These are phyloP conservation scores for Fragaria vesca DNA, from an alignment of 306 rosid species.

Conservation along the genomic window DNA sequence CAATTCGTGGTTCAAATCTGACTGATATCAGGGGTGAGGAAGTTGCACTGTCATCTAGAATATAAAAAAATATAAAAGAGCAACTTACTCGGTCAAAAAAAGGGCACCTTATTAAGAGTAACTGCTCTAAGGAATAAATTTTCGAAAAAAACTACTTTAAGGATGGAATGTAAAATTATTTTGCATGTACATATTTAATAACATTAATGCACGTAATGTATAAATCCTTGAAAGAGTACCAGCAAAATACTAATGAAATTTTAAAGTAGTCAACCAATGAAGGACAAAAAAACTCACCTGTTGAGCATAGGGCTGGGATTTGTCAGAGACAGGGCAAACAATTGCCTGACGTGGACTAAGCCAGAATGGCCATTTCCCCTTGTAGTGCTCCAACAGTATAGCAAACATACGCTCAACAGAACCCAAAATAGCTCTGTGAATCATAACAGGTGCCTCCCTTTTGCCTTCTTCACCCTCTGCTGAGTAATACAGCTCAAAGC, in stretches of 20 bases:
- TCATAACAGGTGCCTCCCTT: slow-evolving; percentile 90
- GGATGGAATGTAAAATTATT: neutral
- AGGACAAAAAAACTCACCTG: slow-evolving; percentile 38
- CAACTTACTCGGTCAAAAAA: no score
- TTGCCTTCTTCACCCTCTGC: slow-evolving; percentile 85
- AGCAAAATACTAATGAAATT: neutral
- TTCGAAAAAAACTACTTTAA: no score
- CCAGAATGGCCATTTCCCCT: slow-evolving; percentile 99
- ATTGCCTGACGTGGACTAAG: slow-evolving; percentile 97
- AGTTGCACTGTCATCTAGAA: no score
- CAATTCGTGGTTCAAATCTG: no score
- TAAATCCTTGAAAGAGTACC: neutral
- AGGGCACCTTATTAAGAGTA: neutral
- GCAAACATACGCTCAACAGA: slow-evolving; percentile 98
- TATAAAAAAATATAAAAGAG: no score
- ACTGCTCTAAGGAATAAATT: neutral
- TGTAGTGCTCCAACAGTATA: slow-evolving; percentile 81
- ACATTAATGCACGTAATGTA: neutral
- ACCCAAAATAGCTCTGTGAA: slow-evolving; percentile 86
- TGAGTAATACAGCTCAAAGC: slow-evolving; percentile 80
- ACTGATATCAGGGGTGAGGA: no score
- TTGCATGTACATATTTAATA: neutral
- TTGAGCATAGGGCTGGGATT: slow-evolving; percentile 67
- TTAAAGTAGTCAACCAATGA: neutral
- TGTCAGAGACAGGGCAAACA: slow-evolving; percentile 84